Base-by-base conservation (phyloP, 192 early-diverging fungal species). In the Coemansia sp. region DNA sequence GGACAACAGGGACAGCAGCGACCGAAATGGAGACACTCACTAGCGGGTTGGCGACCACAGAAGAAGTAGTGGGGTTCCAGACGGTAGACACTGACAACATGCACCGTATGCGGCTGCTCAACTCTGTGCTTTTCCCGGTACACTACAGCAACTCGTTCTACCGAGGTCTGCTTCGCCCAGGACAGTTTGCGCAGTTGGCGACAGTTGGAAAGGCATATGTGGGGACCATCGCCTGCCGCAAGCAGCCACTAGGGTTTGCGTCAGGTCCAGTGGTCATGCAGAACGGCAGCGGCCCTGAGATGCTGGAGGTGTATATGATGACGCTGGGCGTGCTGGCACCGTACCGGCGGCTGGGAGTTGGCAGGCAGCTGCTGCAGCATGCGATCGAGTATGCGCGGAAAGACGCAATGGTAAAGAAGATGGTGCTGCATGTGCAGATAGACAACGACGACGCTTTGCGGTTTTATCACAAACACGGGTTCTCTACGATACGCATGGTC, bases 311-410 rank as follows among this genome's bases (percentile, higher is more conserved):
- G 26, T 95, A 95, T 66, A 93, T 98, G 63, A 92, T 94, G 91
- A 98, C 95, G 1, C 77, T 98, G 48, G 94, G 94, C 32, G 93
- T 98, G 34, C 76, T 98, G 26, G 85, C 85, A 10, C 90, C 90
- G 11, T 95, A 90, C 62, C 77, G 95, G 22, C 72, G 87, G n/a
- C 80, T 90, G 24, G 89, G 90, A 1, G 70, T 95, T 39, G 93
- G 92, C 81, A 84, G 62, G 35, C 42, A 70, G 24, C 82, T 85
- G 59, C 86, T 95, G 57, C 63, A 76, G 22, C 74, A 82, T 42
- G 69, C 83, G 42, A 67, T 86, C 12, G 65, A 68, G 35, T 62
- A 58, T 12, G 58, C 83, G 7, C 34, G 56, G 18, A 21, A 56
- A 2, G 83, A 85, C 58, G 79, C 71, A 33, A 67, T 74, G 38